Base-by-base conservation (phyloP, 2,329 filamentous ascomycete species). In the Pseudogymnoascus sp. region DNA sequence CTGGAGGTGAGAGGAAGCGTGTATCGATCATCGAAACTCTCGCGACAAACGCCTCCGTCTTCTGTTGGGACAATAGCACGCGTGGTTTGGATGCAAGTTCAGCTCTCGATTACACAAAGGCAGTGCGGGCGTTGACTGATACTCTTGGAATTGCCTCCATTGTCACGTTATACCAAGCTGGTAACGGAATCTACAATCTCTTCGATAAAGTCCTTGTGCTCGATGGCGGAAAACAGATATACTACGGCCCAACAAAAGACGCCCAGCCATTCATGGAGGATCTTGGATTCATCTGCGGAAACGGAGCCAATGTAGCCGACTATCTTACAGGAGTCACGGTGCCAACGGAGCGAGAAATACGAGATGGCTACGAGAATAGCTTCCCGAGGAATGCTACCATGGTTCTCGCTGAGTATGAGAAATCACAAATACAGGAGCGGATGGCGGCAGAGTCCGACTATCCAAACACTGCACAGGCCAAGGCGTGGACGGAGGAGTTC, bases 161-260 rank as follows among this genome's bases (percentile, higher is more conserved):
- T 14, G 87, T 89, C 1, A 90, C 88, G 0, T 78, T 91, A 0
- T 91, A 91, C 72, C 86, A 86, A 71, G 86, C 83, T 12, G 86
- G 82, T 60, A 83, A 88, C 70, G 82, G 81, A 18, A 87, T 89
- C 68, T 88, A 88, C 71, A 79, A 84, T 64, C 78, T 88, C 1
- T 89, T 90, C 75, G 89, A 91, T 73, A 91, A 91, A 73, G 88
- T 91, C 0, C 74, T 90, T 49, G 82, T 92, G n/a, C 88, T 92
- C 58, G 87, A 90, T 64, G 77, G 82, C 62, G 86, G 88, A 1
- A 81, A 83, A 4, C 84, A 87, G 75, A 82, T 89, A 61, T 90
- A 83, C 75, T 84, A 85, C 70, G 88, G 88, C 0, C 83, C 81
- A 2, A 80, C 81, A 3, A 75, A 77, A n/a, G 78, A 83, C 49